Evolutionary conservation across 495 filamentous ascomycete genomes (phyloP), one percentile per base, ranked within the genome.

Genomic region (Hapsidospora chrysogenum): DNA sequence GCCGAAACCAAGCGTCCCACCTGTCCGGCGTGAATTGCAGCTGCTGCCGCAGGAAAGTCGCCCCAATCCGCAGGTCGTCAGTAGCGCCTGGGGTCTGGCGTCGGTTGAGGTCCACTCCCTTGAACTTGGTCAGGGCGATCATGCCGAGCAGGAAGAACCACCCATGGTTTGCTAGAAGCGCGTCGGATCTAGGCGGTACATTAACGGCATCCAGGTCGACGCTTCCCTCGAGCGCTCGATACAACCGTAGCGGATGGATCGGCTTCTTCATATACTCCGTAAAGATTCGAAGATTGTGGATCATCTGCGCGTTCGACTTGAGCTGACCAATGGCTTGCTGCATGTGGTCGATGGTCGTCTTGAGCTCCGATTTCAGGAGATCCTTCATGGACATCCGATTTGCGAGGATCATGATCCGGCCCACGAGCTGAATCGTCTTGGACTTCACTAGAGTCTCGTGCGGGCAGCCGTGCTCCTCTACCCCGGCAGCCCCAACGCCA

Each of bases 1-100:
- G 65, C 31, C 89, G 74, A 52, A 87, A 95, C 92, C 89, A 99
- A 0, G 86, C 76, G 51, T 96, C 86, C 89, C 89, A 99, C 31
- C 76, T 73, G 18, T 86, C 78, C 1, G 74, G 71, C 11, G 74
- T 79, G 49, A 85, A 84, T 43, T 93, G 79, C 2, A 99, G 58
- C 44, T 96, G 87, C 40, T 85, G 74, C 36, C 77, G 64, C 48
- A 96, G 76, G 51, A 81, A 92, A 0, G 68, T 74, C 36, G 79
- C 72, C 2, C 81, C 86, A 27, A 86, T 76, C 33, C 87, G 76
- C 27, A 96, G 63, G 45, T 96, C 89, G 37, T 87, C 81, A 1
- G 77, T 85, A 27, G 81, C 79, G 11, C 74, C 74, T 11, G 78
- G 74, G 16, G 65, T 75, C 32, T 83, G 66, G 11, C 84, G 72